Evolutionary conservation across 2,329 filamentous ascomycete genomes (phyloP).

Genomic region (Trichoderma sp.): DNA sequence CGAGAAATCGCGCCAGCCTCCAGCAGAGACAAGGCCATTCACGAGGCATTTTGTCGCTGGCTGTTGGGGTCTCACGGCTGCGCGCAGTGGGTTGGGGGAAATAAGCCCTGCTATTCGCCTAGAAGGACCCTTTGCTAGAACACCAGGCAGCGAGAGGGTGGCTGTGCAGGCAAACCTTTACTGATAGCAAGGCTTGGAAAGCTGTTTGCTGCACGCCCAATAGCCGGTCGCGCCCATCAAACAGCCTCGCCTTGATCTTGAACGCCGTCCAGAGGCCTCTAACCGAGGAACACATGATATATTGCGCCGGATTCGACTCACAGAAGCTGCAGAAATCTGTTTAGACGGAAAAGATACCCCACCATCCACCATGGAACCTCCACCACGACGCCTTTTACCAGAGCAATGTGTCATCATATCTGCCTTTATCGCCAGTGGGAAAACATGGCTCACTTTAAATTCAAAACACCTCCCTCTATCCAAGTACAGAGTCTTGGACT

Average conservation of each 20-base stretch:
- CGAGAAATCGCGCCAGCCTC: not conserved
- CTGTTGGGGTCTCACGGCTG: not conserved
- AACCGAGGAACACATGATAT: not conserved
- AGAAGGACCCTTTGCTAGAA: not conserved
- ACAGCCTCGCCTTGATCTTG: not conserved
- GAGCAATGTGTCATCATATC: not conserved
- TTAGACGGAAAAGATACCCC: not conserved
- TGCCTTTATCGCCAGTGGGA: not conserved
- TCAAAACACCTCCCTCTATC: not conserved
- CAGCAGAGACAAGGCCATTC: not conserved
- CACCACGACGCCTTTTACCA: not conserved
- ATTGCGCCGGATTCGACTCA: not conserved
- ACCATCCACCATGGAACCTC: not conserved
- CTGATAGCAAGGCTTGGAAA: not conserved
- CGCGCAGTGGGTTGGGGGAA: not conserved
- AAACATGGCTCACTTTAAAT: not conserved
- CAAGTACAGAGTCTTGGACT: not conserved
- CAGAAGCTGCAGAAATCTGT: not conserved
- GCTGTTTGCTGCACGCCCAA: not conserved
- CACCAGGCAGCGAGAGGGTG: not conserved
- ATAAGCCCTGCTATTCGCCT: not conserved
- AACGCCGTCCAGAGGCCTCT: not conserved
- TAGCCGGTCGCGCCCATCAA: not conserved
- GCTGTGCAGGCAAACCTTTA: not conserved
- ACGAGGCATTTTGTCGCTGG: not conserved